Conservation (phyloP, 2,329 filamentous ascomycete species). For the Gnomoniopsis sp. region DNA sequence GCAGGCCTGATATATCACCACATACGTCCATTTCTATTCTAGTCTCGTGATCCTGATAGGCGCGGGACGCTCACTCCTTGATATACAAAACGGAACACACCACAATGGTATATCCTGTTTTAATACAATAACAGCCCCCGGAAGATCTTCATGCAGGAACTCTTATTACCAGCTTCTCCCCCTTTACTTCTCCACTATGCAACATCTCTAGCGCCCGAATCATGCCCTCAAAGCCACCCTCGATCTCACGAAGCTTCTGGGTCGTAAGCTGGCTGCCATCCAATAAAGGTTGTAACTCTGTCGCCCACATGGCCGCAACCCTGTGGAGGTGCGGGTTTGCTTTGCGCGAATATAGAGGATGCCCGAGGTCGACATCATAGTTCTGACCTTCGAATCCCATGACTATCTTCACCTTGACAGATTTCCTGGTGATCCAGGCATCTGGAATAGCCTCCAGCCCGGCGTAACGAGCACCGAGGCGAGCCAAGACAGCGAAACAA, state of each 20-base stretch:
- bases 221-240: conserved; percentile 5
- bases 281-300: conserved; percentile 14
- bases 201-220: conserved; percentile 11
- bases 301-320: conserved; percentile 10
- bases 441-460: conserved; percentile 25
- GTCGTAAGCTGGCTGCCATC: conserved; percentile 4
- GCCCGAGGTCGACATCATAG: neutral
- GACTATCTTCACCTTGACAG: conserved; percentile 21
- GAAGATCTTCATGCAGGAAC: neutral
- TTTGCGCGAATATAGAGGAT: neutral
- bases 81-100: too few species aligned
- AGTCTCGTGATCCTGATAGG: too few species aligned
- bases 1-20: too few species aligned
- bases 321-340: conserved; percentile 3
- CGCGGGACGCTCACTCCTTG: too few species aligned
- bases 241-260: conserved; percentile 10
- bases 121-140: too few species aligned
- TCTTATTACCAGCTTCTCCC: conserved; percentile 13
- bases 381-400: conserved; percentile 20
- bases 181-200: conserved; percentile 10
- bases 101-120: too few species aligned
- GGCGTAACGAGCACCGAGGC: conserved; percentile 28
- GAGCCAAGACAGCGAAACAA: conserved; percentile 25
- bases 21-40: too few species aligned
- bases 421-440: conserved; percentile 21